Evolutionary conservation across 371 early-diverging fungal genomes (phyloP).

Genomic region (Coemansia sp.): DNA sequence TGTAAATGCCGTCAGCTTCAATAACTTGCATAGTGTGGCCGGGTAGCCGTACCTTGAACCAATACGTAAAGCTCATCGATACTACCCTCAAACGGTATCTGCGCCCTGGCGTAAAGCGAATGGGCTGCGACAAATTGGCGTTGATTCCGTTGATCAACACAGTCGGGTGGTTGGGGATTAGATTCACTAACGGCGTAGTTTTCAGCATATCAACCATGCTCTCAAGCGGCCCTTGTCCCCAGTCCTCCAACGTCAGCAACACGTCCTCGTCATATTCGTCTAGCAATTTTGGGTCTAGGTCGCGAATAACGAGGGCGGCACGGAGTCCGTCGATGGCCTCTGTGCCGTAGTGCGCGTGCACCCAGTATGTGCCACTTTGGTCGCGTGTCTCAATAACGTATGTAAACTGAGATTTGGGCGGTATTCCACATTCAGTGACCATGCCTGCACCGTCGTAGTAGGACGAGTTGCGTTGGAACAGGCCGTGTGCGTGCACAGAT

Average conservation of each 20-base stretch:
- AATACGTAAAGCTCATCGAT: conserved; percentile 68
- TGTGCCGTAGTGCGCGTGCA: conserved; percentile 30
- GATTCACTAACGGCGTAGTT: no score
- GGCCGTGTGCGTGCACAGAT: conserved; percentile 66
- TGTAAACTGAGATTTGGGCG: conserved; percentile 14
- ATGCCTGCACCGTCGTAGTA: conserved; percentile 62
- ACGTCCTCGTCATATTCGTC: conserved; percentile 66
- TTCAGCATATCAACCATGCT: background rate
- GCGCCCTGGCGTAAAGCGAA: conserved; percentile 63
- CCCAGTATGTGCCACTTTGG: conserved; percentile 31
- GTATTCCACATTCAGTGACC: conserved; percentile 55
- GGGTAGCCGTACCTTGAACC: conserved; percentile 72
- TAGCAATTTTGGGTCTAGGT: background rate
- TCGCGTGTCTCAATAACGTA: conserved; percentile 34
- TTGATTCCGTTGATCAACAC: conserved; percentile 31
- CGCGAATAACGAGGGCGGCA: conserved; percentile 17
- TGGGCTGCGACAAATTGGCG: conserved; percentile 23
- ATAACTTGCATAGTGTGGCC: conserved; percentile 72
- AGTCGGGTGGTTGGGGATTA: background rate
- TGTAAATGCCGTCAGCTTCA: conserved; percentile 70
- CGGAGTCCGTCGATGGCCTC: conserved; percentile 34
- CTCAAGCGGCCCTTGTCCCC: conserved; percentile 11
- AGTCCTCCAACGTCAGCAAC: conserved; percentile 59
- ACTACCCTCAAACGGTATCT: conserved; percentile 78
- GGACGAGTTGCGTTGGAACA: conserved; percentile 62